Conservation (phyloP, 2,329 filamentous ascomycete genomes). For the Cladosporium velox region DNA sequence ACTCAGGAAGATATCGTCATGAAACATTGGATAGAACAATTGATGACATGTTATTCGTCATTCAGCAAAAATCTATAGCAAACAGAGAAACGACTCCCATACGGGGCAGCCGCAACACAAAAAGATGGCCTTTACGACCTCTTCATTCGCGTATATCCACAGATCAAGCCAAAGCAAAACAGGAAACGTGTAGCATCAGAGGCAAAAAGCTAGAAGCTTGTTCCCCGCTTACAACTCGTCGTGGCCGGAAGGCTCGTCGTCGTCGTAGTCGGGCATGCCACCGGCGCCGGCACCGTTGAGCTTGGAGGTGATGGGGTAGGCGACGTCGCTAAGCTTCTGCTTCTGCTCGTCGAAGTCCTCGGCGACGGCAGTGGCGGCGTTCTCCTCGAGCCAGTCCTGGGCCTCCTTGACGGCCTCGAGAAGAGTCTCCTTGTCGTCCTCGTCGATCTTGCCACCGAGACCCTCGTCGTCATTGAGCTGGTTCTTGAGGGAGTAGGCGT, state of each 20-base stretch:
- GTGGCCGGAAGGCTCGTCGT: slow-evolving; percentile 60
- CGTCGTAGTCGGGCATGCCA: slow-evolving; percentile 62
- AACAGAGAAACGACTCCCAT: not conserved
- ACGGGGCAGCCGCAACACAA: not conserved
- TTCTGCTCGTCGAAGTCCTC: slow-evolving; percentile 99
- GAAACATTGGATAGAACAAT: not conserved
- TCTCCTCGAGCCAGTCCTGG: slow-evolving; percentile 95
- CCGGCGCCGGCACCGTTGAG: slow-evolving; percentile 68
- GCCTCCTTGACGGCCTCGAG: slow-evolving; percentile 96
- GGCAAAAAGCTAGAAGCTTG: not conserved
- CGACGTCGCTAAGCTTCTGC: slow-evolving; percentile 96
- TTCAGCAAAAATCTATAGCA: slow-evolving; percentile 20
- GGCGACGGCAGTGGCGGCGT: slow-evolving; percentile 76
- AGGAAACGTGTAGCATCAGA: slow-evolving; percentile 1
- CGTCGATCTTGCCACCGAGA: slow-evolving; percentile 96
- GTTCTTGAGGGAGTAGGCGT: slow-evolving; percentile 98
- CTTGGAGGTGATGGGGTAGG: slow-evolving; percentile 99
- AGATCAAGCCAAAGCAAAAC: slow-evolving; percentile 8
- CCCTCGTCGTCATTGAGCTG: slow-evolving; percentile 96
- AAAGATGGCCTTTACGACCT: slow-evolving; percentile 2
- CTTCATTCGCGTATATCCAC: slow-evolving; percentile 15
- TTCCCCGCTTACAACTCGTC: slow-evolving; percentile 49
- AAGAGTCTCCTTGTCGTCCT: slow-evolving; percentile 97
- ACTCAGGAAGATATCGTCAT: not conserved
- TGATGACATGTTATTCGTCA: slow-evolving; percentile 2